A percentile compares a stretch with the other conserved stretches of the same genome.
phyloP scores from a whole-genome alignment of 2,329 filamentous ascomycete species.

The Bisporella sp. region DNA sequence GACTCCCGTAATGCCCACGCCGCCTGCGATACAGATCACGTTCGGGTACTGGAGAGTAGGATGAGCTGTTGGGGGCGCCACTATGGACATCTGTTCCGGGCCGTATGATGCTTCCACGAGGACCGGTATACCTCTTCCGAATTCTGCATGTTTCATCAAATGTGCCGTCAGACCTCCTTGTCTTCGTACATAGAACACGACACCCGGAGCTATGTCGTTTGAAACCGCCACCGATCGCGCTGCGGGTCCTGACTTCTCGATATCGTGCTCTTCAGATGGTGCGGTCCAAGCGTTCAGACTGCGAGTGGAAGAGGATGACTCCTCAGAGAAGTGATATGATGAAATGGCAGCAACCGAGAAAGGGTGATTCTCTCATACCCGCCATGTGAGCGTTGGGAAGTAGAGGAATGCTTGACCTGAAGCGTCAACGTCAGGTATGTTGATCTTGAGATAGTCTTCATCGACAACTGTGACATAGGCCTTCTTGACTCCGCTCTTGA shows the following conservation, averaged over 20 bases:
- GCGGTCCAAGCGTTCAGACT: too few relatives aligned
- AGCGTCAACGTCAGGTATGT: neutral
- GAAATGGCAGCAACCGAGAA: slow-evolving; percentile 4
- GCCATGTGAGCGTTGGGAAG: slow-evolving; percentile 2
- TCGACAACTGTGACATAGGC: slow-evolving; percentile 1
- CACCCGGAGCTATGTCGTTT: neutral
- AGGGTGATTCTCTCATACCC: slow-evolving; percentile 2
- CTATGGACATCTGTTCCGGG: slow-evolving; percentile 35
- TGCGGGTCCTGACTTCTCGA: neutral
- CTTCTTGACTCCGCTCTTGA: neutral
- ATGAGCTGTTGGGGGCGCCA: slow-evolving; percentile 17
- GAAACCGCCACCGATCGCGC: neutral
- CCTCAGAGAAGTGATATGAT: neutral
- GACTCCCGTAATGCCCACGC: slow-evolving; percentile 40
- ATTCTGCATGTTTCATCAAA: slow-evolving; percentile 13
- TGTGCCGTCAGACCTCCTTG: slow-evolving; percentile 28
- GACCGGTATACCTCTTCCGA: neutral
- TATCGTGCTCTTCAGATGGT: too few relatives aligned
- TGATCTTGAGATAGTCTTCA: slow-evolving; percentile 5
- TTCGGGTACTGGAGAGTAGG: slow-evolving; percentile 25
- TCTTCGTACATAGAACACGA: slow-evolving; percentile 28
- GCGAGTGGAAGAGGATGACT: neutral
- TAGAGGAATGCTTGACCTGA: slow-evolving; percentile 2
- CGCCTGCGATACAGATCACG: slow-evolving; percentile 37
- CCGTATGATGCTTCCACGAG: slow-evolving; percentile 19